Evolutionary conservation across 2,329 filamentous ascomycete species (phyloP).

Genomic region (Ceratocystis variospora): DNA sequence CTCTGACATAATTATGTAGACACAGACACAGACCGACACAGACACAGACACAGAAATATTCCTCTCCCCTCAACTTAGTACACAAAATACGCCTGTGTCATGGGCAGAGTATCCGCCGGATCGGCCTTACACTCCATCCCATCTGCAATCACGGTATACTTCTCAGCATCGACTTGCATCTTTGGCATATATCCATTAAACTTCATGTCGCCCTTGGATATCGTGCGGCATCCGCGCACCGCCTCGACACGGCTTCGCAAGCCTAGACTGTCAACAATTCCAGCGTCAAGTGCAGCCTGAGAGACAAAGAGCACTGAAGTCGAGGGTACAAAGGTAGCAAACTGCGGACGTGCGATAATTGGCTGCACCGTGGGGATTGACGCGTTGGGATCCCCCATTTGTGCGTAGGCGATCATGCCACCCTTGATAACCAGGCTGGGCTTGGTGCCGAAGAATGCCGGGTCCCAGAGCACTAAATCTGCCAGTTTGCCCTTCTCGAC

Average conservation of each 20-base stretch:
- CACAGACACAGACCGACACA: too few relatives aligned
- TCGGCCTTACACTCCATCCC: conserved; percentile 59
- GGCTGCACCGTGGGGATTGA: conserved; percentile 84
- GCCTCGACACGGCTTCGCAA: conserved; percentile 68
- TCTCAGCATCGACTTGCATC: conserved; percentile 88
- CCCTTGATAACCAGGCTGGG: conserved; percentile 72
- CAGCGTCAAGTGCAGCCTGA: conserved; percentile 51
- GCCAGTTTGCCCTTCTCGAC: conserved; percentile 82
- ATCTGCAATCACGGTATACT: conserved; percentile 77
- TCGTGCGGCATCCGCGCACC: conserved; percentile 58
- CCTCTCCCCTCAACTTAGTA: conserved; percentile 37
- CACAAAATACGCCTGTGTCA: conserved; percentile 65
- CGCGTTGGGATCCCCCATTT: conserved; percentile 76
- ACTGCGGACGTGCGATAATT: conserved; percentile 74
- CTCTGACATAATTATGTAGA: background rate
- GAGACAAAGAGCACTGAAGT: conserved; percentile 77
- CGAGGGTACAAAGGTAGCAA: conserved; percentile 55
- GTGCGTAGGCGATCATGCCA: conserved; percentile 66
- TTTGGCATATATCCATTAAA: conserved; percentile 70
- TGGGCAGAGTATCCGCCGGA: conserved; percentile 54
- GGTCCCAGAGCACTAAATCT: conserved; percentile 78
- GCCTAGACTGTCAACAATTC: conserved; percentile 55
- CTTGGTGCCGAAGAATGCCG: conserved; percentile 76
- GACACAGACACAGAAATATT: background rate
- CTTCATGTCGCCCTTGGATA: conserved; percentile 81